A percentile compares a stretch with the other conserved stretches of the same genome.
Conservation (phyloP, 345 rosid species). For the Laguncularia racemosa region DNA sequence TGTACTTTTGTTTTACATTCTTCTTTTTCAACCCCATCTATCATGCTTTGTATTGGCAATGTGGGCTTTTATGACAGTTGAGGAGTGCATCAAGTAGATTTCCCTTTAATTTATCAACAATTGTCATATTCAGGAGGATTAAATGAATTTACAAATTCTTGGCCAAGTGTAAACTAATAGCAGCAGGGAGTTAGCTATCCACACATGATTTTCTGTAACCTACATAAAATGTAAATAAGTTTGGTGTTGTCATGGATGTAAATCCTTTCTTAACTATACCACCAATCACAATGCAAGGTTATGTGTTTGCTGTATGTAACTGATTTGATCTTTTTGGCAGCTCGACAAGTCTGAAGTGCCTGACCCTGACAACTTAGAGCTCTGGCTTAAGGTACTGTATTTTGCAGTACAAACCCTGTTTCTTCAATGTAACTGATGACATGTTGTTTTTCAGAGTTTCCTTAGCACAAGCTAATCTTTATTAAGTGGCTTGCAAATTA, state of each 20-base stretch:
- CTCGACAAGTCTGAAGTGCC: slow-evolving; percentile 56
- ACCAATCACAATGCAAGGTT: too few relatives aligned
- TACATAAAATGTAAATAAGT: neutral
- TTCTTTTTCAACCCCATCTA: neutral
- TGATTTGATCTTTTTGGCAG: slow-evolving; percentile 21
- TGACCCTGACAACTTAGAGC: slow-evolving; percentile 75
- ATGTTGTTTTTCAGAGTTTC: neutral
- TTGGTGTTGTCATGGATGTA: too few relatives aligned
- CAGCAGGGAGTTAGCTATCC: neutral
- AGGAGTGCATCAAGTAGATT: neutral
- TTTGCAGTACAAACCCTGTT: neutral
- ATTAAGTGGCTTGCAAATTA: slow-evolving; percentile 6
- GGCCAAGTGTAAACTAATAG: too few relatives aligned
- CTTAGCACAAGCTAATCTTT: neutral
- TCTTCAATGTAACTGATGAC: too few relatives aligned
- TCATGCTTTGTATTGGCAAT: too few relatives aligned
- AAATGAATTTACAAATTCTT: neutral
- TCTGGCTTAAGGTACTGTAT: slow-evolving; percentile 68
- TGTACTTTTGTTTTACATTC: slow-evolving; percentile 4
- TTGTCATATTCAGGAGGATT: neutral
- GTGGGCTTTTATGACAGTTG: neutral
- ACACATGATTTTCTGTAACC: neutral
- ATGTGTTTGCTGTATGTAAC: neutral
- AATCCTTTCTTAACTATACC: too few relatives aligned
- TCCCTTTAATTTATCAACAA: neutral